A percentile compares a stretch with the other conserved stretches of the same genome.
Evolutionary conservation across 2,329 filamentous ascomycete species (phyloP).

Genomic region (Colletotrichum falcatum): DNA sequence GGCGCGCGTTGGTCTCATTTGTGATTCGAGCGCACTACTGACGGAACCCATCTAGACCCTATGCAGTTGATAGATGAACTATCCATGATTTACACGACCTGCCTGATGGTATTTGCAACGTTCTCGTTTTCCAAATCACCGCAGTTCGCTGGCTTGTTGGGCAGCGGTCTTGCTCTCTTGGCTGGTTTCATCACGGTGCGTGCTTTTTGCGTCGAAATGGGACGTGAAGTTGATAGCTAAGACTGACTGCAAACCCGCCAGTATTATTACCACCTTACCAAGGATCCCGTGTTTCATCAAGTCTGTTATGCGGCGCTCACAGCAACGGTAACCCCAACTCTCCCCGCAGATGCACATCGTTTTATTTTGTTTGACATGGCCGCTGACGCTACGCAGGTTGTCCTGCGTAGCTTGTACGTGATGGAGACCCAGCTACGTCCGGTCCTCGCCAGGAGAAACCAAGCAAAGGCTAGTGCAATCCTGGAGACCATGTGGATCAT

Average conservation of each 20-base stretch:
- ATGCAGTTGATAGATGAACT: constrained; percentile 72
- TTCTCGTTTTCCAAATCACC: constrained; percentile 76
- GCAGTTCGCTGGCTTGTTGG: constrained; percentile 65
- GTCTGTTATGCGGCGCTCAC: constrained; percentile 81
- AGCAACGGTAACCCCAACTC: constrained; percentile 52
- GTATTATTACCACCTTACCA: constrained; percentile 78
- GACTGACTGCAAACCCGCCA: background rate
- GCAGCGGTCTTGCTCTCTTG: constrained; percentile 64
- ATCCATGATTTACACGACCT: constrained; percentile 71
- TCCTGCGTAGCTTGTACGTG: constrained; percentile 80
- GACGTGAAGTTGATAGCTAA: background rate
- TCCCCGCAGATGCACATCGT: background rate
- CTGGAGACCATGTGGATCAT: constrained; percentile 80
- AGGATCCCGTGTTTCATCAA: constrained; percentile 87
- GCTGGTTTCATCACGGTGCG: constrained; percentile 80
- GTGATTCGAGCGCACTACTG: background rate
- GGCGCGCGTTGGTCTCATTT: background rate
- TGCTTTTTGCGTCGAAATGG: background rate
- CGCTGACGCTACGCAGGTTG: constrained; percentile 54
- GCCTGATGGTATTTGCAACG: constrained; percentile 71
- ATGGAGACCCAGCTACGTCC: constrained; percentile 69
- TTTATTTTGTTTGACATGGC: background rate
- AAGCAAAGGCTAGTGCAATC: constrained; percentile 59
- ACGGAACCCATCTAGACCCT: constrained; percentile 55
- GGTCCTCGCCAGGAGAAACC: constrained; percentile 58